Conservation (phyloP, 257 asterid genomes). For the Salvia hispanica region DNA sequence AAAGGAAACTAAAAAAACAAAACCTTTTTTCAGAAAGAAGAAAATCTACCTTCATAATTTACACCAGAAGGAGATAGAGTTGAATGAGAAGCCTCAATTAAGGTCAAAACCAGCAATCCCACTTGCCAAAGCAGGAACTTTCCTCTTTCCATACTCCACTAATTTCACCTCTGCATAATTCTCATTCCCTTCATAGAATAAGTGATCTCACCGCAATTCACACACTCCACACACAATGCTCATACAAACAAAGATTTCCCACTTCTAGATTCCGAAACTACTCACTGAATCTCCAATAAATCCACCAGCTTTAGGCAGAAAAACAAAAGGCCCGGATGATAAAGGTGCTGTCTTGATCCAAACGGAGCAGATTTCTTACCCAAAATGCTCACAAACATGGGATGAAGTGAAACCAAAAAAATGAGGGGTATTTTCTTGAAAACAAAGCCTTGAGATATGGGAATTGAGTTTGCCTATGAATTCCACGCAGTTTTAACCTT, state of each 20-base stretch:
- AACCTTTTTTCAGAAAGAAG: constrained; percentile 28
- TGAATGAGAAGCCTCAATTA: constrained; percentile 59
- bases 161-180: constrained; percentile 40
- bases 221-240: too few species aligned
- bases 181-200: constrained; percentile 36
- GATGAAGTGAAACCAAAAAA: constrained; percentile 32
- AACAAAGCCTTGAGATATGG: constrained; percentile 70
- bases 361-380: not conserved
- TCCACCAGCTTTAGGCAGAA: constrained; percentile 22
- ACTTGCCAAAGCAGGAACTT: constrained; percentile 44
- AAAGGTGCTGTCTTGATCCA: constrained; percentile 44
- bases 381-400: constrained; percentile 29
- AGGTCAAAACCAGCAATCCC: constrained; percentile 49
- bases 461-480: constrained; percentile 43
- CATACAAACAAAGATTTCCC: constrained; percentile 30
- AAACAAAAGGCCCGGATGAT: constrained; percentile 36
- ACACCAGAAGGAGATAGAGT: constrained; percentile 96
- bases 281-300: constrained; percentile 26
- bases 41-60: constrained; percentile 84
- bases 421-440: constrained; percentile 46
- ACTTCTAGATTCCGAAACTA: constrained; percentile 33
- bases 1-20: not conserved
- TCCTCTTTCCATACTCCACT: constrained; percentile 51
- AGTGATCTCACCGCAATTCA: constrained; percentile 16
- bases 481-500: constrained; percentile 40